Conservation (phyloP, 257 asterid species). For the Solanum pinnatisectum region DNA sequence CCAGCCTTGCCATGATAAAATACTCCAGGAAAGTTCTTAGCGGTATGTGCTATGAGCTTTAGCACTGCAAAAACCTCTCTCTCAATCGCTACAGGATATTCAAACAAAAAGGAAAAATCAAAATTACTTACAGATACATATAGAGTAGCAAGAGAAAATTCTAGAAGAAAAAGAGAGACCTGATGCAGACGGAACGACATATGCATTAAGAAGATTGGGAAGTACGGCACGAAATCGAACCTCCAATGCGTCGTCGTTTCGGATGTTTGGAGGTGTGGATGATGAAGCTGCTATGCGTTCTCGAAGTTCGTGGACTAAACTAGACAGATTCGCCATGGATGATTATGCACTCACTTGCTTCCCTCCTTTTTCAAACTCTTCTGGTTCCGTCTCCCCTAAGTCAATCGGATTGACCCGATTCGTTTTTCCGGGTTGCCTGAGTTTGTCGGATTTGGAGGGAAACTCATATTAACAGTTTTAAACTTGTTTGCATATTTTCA, state of each 20-base stretch:
- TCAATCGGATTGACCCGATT: neutral
- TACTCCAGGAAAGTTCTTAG: conserved; percentile 75
- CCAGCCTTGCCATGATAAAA: conserved; percentile 69
- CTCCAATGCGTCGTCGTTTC: conserved; percentile 69
- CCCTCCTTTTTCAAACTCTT: neutral
- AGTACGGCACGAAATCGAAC: conserved; percentile 78
- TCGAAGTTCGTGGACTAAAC: conserved; percentile 81
- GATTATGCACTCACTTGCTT: neutral
- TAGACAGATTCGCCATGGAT: conserved; percentile 62
- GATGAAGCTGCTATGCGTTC: conserved; percentile 79
- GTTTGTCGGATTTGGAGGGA: neutral
- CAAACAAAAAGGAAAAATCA: neutral
- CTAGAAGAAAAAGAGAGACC: conserved; percentile 19
- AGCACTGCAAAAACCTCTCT: conserved; percentile 76
- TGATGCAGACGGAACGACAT: conserved; percentile 59
- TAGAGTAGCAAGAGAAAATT: neutral
- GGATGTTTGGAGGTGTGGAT: conserved; percentile 46
- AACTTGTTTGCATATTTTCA: neutral
- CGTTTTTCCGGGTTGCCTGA: neutral
- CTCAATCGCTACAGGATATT: conserved; percentile 41
- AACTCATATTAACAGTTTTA: neutral
- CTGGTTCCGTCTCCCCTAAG: neutral
- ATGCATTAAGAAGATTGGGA: conserved; percentile 65
- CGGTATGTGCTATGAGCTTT: conserved; percentile 55
- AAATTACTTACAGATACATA: neutral